phyloP scores from a whole-genome alignment of 352 stramenopile genomes.

The Bremia lactucae region DNA sequence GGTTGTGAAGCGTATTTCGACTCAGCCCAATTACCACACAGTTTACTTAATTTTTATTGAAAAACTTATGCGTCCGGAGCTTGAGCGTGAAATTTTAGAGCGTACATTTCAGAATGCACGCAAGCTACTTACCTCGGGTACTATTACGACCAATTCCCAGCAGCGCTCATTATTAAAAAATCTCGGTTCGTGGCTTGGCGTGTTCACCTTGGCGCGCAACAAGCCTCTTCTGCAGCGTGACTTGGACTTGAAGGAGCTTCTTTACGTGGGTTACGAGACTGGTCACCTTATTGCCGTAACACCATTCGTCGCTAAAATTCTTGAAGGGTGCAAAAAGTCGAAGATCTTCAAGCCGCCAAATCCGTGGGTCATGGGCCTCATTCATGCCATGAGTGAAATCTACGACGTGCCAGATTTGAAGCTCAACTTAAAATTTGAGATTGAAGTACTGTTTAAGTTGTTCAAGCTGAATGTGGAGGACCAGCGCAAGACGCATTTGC shows the following conservation, averaged over 20 bases:
- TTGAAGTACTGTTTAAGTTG: constrained; percentile 99
- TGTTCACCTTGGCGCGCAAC: constrained; percentile 97
- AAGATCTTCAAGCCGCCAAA: constrained; percentile 97
- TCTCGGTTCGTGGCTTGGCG: constrained; percentile 95
- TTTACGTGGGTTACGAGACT: constrained; percentile 93
- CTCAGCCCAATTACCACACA: constrained; percentile 97
- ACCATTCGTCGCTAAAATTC: constrained; percentile 97
- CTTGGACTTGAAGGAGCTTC: constrained; percentile 96
- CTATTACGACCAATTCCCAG: constrained; percentile 96
- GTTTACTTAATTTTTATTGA: constrained; percentile 98
- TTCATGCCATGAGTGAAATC: constrained; percentile 94
- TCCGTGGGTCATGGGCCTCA: constrained; percentile 98
- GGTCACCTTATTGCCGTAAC: constrained; percentile 97
- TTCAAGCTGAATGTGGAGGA: constrained; percentile 96
- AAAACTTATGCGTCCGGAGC: constrained; percentile 87
- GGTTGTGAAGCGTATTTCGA: constrained; percentile 97
- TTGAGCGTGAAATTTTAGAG: constrained; percentile 92
- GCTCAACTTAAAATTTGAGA: constrained; percentile 99
- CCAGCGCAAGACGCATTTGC: constrained; percentile 85
- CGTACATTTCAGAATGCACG: constrained; percentile 93
- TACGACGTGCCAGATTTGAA: constrained; percentile 99
- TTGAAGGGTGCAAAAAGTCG: constrained; percentile 96
- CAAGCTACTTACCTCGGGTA: constrained; percentile 93
- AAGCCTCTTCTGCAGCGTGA: constrained; percentile 96
- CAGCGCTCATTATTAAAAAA: constrained; percentile 98